Evolutionary conservation across 257 asterid genomes (phyloP).

Genomic region (Fraxinus anomala): DNA sequence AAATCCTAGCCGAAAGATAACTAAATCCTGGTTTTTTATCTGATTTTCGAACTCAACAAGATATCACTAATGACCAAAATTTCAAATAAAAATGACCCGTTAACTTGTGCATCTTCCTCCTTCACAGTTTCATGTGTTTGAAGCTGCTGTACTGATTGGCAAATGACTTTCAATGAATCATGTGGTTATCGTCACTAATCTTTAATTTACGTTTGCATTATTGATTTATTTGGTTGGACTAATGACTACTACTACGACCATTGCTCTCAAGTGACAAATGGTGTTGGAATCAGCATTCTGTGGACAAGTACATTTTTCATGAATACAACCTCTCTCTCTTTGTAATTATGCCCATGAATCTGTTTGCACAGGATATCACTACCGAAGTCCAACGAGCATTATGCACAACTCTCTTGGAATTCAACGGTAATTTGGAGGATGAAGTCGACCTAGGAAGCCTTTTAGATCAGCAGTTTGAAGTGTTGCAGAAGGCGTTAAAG

Average conservation of each 20-base stretch:
- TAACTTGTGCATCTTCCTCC: no score
- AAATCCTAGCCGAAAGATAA: no score
- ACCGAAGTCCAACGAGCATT: slow-evolving; percentile 65
- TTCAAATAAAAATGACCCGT: no score
- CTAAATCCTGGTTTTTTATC: no score
- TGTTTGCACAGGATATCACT: slow-evolving; percentile 61
- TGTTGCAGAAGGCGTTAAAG: slow-evolving; percentile 66
- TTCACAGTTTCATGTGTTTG: no score
- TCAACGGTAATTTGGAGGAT: slow-evolving; percentile 67
- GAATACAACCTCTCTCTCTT: not conserved
- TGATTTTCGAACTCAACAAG: no score
- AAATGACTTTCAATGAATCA: no score
- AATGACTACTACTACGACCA: not conserved
- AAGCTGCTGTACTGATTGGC: no score
- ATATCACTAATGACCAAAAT: no score
- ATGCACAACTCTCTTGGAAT: slow-evolving; percentile 49
- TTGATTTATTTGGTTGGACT: no score
- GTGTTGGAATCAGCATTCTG: not conserved
- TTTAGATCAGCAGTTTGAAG: slow-evolving; percentile 74
- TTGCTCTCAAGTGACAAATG: not conserved
- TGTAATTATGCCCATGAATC: not conserved
- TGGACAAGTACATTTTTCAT: not conserved
- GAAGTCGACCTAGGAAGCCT: slow-evolving; percentile 76
- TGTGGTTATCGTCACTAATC: no score
- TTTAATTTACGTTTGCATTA: no score